Evolutionary conservation across 768 basidiomycete species (phyloP), one percentile per base, ranked within the genome.

Genomic region (Hygrophorus pudorinus): DNA sequence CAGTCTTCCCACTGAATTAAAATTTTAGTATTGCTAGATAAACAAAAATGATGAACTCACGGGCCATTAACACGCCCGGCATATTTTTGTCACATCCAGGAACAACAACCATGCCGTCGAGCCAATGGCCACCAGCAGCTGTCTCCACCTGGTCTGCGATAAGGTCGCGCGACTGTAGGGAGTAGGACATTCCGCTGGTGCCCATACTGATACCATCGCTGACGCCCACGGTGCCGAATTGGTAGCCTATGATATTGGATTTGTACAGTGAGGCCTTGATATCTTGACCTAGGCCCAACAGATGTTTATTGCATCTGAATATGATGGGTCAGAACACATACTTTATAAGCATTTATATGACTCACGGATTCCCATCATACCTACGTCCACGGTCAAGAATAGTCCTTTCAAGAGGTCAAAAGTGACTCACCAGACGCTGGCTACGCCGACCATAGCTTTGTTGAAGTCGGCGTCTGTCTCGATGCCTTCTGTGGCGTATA

Each of bases 1-100:
- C 47, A 99, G 69, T 33, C 96, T 77, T 40, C 94, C 96, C 42
- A 99, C 88, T 91, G n/a, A n/a, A 53, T 34, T 20, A 37, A 27
- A 16, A 14, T n/a, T 43, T 32, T 18, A 49, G 17, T 48, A 18
- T n/a, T 31, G 32, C 24, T 16, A 2, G 42, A 12, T 13, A 11
- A 42, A 16, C 6, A 20, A 41, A 17, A 29, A 18, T 27, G 16
- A 30, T 18, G 10, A 20, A 78, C 86, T 66, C 56, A 90, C 88
- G 78, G 38, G 91, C 96, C 76, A 99, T 99, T 54, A 97, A 71
- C 30, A 96, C 93, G 49, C 96, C 96, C n/a, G 96, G 96, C 94
- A 99, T 98, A 67, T 99, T 99, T 69, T 99, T 99, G 71, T 99
- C 94, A 59, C 91, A 98, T 32, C 93, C 96, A 16, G 96, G 96